phyloP scores from a whole-genome alignment of 129 eudicot species.

The Tanacetum coccineum region DNA sequence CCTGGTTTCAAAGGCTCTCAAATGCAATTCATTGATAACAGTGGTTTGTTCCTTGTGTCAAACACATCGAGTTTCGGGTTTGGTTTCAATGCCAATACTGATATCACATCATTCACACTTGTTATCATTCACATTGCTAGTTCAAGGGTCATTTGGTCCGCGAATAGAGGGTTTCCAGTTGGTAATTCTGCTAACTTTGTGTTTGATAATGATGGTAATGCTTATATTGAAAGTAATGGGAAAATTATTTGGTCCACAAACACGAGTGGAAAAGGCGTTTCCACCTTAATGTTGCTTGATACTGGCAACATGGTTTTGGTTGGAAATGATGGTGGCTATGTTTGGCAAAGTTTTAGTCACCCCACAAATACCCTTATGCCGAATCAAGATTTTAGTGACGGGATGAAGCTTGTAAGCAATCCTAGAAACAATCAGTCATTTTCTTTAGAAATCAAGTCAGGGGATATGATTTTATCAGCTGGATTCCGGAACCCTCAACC shows the following conservation, averaged over 20 bases:
- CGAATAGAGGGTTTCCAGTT: slow-evolving; percentile 18
- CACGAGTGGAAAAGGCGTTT: slow-evolving; percentile 29
- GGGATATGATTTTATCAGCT: slow-evolving; percentile 64
- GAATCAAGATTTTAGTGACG: slow-evolving; percentile 49
- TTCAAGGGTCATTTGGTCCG: slow-evolving; percentile 36
- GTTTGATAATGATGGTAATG: slow-evolving; percentile 31
- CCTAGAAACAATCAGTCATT: slow-evolving; percentile 53
- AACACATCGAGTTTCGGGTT: slow-evolving; percentile 28
- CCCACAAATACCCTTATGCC: slow-evolving; percentile 70
- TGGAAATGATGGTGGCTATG: slow-evolving; percentile 39
- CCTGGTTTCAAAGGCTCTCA: slow-evolving; percentile 44
- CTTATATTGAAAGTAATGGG: slow-evolving; percentile 24
- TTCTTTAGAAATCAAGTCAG: slow-evolving; percentile 53
- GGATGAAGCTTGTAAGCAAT: slow-evolving; percentile 64
- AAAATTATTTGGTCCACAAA: slow-evolving; percentile 35
- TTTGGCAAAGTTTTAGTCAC: slow-evolving; percentile 86
- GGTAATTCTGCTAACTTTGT: slow-evolving; percentile 28
- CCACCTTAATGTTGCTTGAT: slow-evolving; percentile 30
- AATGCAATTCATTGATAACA: slow-evolving; percentile 27
- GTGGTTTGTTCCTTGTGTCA: slow-evolving; percentile 34
- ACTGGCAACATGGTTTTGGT: slow-evolving; percentile 66
- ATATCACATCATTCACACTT: slow-evolving; percentile 22
- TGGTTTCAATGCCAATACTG: slow-evolving; percentile 25
- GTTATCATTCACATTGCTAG: slow-evolving; percentile 25
- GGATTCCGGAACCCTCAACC: slow-evolving; percentile 59